Evolutionary conservation across 306 rosid species (phyloP).

Genomic region (Quercus aquifolioides): DNA sequence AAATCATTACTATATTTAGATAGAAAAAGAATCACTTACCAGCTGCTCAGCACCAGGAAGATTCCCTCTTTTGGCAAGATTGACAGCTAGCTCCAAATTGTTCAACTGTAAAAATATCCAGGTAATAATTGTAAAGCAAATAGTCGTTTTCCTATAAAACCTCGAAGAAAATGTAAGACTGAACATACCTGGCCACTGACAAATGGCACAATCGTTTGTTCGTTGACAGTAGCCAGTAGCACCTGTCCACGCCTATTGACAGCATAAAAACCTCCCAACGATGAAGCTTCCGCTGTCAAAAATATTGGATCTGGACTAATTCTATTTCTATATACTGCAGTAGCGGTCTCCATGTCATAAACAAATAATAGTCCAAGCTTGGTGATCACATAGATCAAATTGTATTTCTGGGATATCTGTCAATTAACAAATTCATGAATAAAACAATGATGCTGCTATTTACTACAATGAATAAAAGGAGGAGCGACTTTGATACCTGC

Average conservation of each 20-base stretch:
- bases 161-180: conserved; percentile 12
- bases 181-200: conserved; percentile 90
- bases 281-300: conserved; percentile 93
- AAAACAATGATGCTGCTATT: conserved; percentile 2
- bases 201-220: conserved; percentile 87
- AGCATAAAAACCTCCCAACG: conserved; percentile 92
- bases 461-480: conserved; percentile 18
- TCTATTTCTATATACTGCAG: conserved; percentile 97
- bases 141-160: conserved; percentile 10
- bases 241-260: conserved; percentile 97
- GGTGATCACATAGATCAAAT: conserved; percentile 93
- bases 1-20: background rate
- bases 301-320: conserved; percentile 99
- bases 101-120: conserved; percentile 57
- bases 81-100: conserved; percentile 98
- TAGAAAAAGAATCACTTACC: conserved; percentile 38
- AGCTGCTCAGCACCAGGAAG: conserved; percentile 99
- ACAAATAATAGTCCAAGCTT: conserved; percentile 99
- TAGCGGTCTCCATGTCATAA: conserved; percentile 96
- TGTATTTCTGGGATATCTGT: conserved; percentile 96
- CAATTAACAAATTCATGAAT: conserved; percentile 15
- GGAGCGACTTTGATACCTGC: conserved; percentile 63
- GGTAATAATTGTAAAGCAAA: conserved; percentile 11
- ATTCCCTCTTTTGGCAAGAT: conserved; percentile 97
- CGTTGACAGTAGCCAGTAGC: conserved; percentile 94